Evolutionary conservation across 176 grass and related monocot genomes (phyloP).

Genomic region (Triticum dicoccoides): DNA sequence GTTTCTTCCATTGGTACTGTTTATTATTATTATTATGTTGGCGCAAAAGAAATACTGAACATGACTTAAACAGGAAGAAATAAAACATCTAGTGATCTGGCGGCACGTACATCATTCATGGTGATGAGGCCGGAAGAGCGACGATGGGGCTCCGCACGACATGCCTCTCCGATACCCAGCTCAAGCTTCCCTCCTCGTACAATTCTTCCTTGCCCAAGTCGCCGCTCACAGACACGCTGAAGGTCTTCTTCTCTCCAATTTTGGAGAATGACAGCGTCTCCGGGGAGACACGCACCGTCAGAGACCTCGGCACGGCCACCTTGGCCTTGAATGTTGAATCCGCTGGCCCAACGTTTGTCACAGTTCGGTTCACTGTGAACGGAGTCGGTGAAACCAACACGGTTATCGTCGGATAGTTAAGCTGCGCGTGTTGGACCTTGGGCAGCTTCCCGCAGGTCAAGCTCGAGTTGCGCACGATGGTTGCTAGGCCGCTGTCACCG

Average conservation of each 20-base stretch:
- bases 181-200: neutral
- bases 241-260: slow-evolving; percentile 12
- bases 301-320: neutral
- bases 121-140: neutral
- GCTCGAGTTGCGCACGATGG: neutral
- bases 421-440: neutral
- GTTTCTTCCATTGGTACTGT: too few relatives aligned
- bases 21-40: too few relatives aligned
- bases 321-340: slow-evolving; percentile 1
- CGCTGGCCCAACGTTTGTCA: slow-evolving; percentile 24
- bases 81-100: too few relatives aligned
- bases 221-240: slow-evolving; percentile 25
- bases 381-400: neutral
- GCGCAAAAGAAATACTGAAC: too few relatives aligned
- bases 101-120: neutral
- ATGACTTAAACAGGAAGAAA: too few relatives aligned
- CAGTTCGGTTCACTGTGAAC: slow-evolving; percentile 22
- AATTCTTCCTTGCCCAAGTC: neutral
- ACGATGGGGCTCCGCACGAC: neutral
- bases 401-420: slow-evolving; percentile 43
- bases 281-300: slow-evolving; percentile 15
- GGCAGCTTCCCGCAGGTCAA: slow-evolving; percentile 10
- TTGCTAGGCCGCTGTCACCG: neutral
- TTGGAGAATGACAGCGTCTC: slow-evolving; percentile 15
- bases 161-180: neutral